Conservation (phyloP, 2,329 filamentous ascomycete species). For the Talaromyces sp. region DNA sequence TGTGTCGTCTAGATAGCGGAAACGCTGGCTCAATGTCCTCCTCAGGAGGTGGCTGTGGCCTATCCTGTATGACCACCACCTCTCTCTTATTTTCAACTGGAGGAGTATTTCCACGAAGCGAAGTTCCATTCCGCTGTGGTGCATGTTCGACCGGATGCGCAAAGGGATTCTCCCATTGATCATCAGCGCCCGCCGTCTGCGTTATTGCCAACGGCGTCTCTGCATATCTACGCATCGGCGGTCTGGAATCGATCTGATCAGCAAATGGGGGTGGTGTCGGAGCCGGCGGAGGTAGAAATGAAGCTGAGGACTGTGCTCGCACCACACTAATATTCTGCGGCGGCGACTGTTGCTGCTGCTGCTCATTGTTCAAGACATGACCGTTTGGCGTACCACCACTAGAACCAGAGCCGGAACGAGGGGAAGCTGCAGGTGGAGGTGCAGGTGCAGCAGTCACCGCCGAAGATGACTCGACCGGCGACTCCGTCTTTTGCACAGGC, state of each 20-base stretch:
- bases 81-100: conserved; percentile 8
- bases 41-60: not conserved
- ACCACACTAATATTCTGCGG: not conserved
- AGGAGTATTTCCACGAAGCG: not conserved
- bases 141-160: conserved; percentile 1
- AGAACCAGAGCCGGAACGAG: not conserved
- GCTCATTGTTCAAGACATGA: not conserved
- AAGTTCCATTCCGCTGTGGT: not conserved
- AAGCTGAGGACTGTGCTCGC: conserved; percentile 9
- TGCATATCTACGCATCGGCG: conserved; percentile 13
- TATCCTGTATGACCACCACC: conserved; percentile 4
- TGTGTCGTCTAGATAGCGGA: conserved; percentile 23
- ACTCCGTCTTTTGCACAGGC: conserved; percentile 24
- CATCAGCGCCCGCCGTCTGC: conserved; percentile 3
- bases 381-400: not conserved
- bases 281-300: conserved; percentile 29
- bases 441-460: not conserved
- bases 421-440: conserved; percentile 5
- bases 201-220: conserved; percentile 14
- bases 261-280: conserved; percentile 29
- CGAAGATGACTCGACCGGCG: not conserved
- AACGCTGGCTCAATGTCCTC: conserved; percentile 5
- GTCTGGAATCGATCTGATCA: conserved; percentile 17
- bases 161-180: conserved; percentile 17
- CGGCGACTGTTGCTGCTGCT: conserved; percentile 1